Base-by-base conservation (phyloP, 148 eudicot genomes). In the Mesembryanthemum crystallinum region DNA sequence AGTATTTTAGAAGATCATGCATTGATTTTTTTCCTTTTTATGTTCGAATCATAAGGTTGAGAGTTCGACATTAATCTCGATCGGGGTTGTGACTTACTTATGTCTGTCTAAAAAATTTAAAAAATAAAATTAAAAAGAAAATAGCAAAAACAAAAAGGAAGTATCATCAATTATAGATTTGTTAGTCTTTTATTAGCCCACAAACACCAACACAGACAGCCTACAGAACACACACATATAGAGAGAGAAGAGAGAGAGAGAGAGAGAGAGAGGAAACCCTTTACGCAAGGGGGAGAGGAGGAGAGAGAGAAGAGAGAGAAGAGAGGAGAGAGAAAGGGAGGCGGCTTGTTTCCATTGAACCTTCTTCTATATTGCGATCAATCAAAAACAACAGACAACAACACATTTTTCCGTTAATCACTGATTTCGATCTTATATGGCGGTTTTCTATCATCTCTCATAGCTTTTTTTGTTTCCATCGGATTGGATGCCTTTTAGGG, bases 401-500 rank as follows among this genome's bases (percentile, higher is more conserved):
- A n/a, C 49, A 37, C 49, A 65, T 30, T 64, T 21, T 33, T 32
- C 43, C 69, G 10, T 64, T 64, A 64, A 64, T 64, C 67, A 32
- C 15, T 27, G 29, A 7, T 23, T 59, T 59, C 65, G 37, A 62
- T 15, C 65, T 62, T 62, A 27, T 28, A 62, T 28, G 65, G 21
- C 65, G 11, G 62, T 58, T 58, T 28, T 28, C 33, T 30, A 28
- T 12, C 23, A 12, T 55, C 77, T 2, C 39, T 39, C 69, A 10
- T 45, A 10, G 49, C 49, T 45, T 45, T 60, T 0, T 28, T 28
- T 25, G 15, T 67, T 76, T 55, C 64, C 54, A 35, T 35, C 39
- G 39, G 39, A 76, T 76, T 37, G 51, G 28, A 27, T 67, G 21
- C 64, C 66, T 76, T 76, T 55, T 49, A 30, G 23, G 8, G 67